Evolutionary conservation across 106 monocot species (phyloP).

Genomic region (Triglochin maritima): DNA sequence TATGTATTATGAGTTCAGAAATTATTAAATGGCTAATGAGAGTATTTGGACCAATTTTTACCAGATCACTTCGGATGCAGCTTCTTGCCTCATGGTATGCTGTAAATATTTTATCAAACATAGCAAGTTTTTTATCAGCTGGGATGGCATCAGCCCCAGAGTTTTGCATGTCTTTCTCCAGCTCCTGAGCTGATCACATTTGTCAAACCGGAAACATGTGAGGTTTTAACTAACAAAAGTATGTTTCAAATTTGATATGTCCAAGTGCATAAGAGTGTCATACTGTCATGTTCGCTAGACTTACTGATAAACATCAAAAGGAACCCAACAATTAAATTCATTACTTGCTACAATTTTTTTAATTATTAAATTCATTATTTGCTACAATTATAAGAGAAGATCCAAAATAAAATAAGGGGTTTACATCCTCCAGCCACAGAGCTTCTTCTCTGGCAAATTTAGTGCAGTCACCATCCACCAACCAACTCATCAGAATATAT

Average conservation of each 20-base stretch:
- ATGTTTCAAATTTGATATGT: neutral
- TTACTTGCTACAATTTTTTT: no score
- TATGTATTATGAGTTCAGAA: neutral
- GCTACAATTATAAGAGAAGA: no score
- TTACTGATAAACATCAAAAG: no score
- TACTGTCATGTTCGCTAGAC: no score
- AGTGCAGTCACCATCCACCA: no score
- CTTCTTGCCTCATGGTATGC: constrained; percentile 96
- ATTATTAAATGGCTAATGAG: neutral
- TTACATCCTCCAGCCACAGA: no score
- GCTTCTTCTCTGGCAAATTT: no score
- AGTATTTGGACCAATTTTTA: constrained; percentile 14
- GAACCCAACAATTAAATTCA: no score
- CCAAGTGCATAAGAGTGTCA: no score
- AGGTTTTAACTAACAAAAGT: neutral
- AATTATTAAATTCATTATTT: no score
- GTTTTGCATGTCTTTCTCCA: constrained; percentile 83
- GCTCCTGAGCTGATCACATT: constrained; percentile 87
- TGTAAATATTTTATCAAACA: constrained; percentile 96
- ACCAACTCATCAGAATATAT: no score
- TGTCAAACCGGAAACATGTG: constrained; percentile 15
- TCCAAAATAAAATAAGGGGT: no score
- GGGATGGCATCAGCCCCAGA: constrained; percentile 50
- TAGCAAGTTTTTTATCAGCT: constrained; percentile 69
- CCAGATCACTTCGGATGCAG: constrained; percentile 91